phyloP scores from a whole-genome alignment of 148 eudicot genomes.

The Rhododendron molle region DNA sequence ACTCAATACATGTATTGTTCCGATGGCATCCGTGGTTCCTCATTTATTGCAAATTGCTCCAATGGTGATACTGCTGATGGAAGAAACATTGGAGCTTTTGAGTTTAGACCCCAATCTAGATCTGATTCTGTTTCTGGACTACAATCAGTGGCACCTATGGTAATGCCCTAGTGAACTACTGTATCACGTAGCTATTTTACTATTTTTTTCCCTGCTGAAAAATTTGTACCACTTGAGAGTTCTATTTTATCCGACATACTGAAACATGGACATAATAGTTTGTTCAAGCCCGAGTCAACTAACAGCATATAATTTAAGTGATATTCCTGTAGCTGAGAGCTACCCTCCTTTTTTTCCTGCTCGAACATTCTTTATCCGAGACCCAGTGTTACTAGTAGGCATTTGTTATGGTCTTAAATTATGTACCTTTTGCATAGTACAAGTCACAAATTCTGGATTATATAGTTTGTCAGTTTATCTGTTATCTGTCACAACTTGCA shows the following conservation, averaged over 20 bases:
- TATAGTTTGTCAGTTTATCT: not conserved
- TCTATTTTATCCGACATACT: not conserved
- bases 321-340: not conserved
- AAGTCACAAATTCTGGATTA: not conserved
- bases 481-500: not conserved
- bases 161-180: constrained; percentile 27
- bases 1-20: constrained; percentile 57
- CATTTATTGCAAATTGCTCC: constrained; percentile 41
- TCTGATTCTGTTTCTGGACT: constrained; percentile 46
- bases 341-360: not conserved
- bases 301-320: not conserved
- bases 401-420: not conserved
- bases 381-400: not conserved
- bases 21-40: constrained; percentile 36
- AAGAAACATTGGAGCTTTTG: constrained; percentile 47
- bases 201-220: not conserved
- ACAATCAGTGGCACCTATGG: constrained; percentile 48
- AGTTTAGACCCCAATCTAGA: constrained; percentile 68
- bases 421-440: not conserved
- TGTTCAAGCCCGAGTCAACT: not conserved
- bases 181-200: not conserved
- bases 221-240: not conserved
- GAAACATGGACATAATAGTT: not conserved
- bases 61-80: constrained; percentile 33
- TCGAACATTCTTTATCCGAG: not conserved